Conservation (phyloP, 352 stramenopile genomes). For the Globisporangium orthogonon region DNA sequence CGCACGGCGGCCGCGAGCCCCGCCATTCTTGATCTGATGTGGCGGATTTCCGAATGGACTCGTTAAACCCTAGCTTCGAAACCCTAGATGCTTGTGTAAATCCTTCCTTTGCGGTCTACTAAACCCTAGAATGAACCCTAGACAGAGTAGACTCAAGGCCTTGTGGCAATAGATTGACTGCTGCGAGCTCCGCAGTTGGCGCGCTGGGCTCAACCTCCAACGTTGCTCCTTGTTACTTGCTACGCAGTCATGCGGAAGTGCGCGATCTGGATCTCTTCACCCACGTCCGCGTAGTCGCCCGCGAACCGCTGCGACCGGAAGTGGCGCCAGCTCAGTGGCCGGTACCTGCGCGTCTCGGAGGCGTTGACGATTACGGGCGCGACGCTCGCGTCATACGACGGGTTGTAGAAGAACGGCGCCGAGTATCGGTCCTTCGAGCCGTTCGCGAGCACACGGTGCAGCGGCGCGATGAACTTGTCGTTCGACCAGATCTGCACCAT, state of each 20-base stretch:
- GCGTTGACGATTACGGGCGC: constrained; percentile 32
- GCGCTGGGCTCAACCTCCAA: background rate
- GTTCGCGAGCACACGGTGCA: constrained; percentile 34
- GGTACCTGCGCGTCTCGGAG: constrained; percentile 25
- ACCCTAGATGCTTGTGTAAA: background rate
- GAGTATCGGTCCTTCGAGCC: constrained; percentile 19
- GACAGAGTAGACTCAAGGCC: no score
- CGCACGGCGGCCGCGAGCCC: constrained; percentile 18
- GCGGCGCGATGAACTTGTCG: constrained; percentile 31
- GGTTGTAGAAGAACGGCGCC: constrained; percentile 25
- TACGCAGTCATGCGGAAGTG: constrained; percentile 38
- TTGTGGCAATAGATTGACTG: no score
- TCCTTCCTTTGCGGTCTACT: no score
- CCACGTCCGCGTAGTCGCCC: constrained; percentile 88
- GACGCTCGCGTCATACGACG: constrained; percentile 28
- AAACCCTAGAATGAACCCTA: no score
- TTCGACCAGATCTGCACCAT: constrained; percentile 48
- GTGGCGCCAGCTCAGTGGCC: constrained; percentile 83
- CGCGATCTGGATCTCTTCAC: constrained; percentile 90
- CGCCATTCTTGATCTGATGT: constrained; percentile 4
- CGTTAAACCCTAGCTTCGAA: no score
- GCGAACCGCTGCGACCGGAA: constrained; percentile 85
- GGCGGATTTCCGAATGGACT: background rate
- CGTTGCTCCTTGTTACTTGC: background rate
- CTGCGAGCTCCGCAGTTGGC: no score